A percentile compares a stretch with the other conserved stretches of the same genome.
Conservation (phyloP, 306 rosid genomes). For the Quercus cerris region DNA sequence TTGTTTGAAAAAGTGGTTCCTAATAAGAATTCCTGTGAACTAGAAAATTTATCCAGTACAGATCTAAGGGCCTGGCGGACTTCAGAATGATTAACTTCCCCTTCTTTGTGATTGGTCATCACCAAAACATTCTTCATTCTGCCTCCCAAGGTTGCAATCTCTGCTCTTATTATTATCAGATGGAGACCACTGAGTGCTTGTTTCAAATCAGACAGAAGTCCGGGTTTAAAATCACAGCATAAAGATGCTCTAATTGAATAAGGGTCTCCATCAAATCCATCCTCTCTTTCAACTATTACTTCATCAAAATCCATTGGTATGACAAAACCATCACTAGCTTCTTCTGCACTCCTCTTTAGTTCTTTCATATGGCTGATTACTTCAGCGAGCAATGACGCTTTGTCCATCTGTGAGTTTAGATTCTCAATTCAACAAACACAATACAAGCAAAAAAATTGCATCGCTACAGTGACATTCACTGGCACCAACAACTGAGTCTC, state of each 20-base stretch:
- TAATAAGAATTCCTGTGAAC: conserved; percentile 42
- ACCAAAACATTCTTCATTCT: conserved; percentile 72
- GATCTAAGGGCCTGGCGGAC: conserved; percentile 52
- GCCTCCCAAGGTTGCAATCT: conserved; percentile 55
- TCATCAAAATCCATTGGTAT: conserved; percentile 63
- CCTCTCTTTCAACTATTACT: conserved; percentile 60
- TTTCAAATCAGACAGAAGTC: conserved; percentile 57
- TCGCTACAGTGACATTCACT: not conserved
- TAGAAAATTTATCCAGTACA: conserved; percentile 53
- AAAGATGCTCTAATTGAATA: conserved; percentile 57
- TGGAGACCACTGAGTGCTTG: conserved; percentile 55
- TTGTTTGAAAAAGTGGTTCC: conserved; percentile 33
- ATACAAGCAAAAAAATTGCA: not conserved
- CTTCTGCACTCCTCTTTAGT: conserved; percentile 50
- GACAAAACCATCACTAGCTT: conserved; percentile 49
- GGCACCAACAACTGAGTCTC: not conserved
- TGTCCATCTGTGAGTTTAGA: conserved; percentile 63
- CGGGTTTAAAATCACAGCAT: conserved; percentile 65
- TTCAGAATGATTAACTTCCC: conserved; percentile 32
- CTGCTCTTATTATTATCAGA: conserved; percentile 53
- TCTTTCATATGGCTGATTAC: conserved; percentile 59
- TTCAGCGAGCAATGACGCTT: conserved; percentile 68
- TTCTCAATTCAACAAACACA: not conserved
- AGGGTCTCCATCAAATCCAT: conserved; percentile 45
- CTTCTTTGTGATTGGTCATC: conserved; percentile 46